A percentile compares a stretch with the other conserved stretches of the same genome.
Conservation (phyloP, 73 alveolate species). For the Paramecium pentaurelia region DNA sequence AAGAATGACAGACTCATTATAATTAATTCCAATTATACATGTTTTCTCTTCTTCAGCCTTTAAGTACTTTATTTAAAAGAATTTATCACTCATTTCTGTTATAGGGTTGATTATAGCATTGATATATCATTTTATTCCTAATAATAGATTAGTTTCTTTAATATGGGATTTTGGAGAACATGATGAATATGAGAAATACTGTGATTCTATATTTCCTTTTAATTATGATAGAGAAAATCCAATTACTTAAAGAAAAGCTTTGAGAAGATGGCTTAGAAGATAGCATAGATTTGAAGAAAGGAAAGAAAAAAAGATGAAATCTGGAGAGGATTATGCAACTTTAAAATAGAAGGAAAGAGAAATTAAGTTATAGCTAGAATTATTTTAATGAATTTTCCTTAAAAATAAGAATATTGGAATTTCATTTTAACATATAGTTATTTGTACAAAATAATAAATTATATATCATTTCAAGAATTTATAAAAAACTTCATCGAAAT, state of each 20-base stretch:
- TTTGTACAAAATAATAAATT: background rate
- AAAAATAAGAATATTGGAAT: background rate
- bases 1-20: slow-evolving; percentile 41
- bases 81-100: background rate
- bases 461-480: slow-evolving; percentile 1
- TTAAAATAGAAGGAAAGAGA: background rate
- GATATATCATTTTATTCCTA: background rate
- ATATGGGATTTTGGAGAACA: background rate
- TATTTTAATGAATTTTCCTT: background rate
- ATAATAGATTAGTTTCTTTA: background rate
- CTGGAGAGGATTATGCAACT: background rate
- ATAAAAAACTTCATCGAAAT: slow-evolving; percentile 45
- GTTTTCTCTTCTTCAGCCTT: slow-evolving; percentile 4
- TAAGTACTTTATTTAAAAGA: background rate
- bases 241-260: background rate
- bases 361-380: background rate
- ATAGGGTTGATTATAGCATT: background rate
- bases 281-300: background rate
- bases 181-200: background rate
- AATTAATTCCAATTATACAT: background rate
- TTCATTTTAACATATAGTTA: background rate
- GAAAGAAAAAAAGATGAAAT: background rate
- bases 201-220: background rate
- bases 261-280: background rate
- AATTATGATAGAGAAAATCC: background rate